Conservation (phyloP, 495 filamentous ascomycete species). For the Rostrohypoxylon terebratum region DNA sequence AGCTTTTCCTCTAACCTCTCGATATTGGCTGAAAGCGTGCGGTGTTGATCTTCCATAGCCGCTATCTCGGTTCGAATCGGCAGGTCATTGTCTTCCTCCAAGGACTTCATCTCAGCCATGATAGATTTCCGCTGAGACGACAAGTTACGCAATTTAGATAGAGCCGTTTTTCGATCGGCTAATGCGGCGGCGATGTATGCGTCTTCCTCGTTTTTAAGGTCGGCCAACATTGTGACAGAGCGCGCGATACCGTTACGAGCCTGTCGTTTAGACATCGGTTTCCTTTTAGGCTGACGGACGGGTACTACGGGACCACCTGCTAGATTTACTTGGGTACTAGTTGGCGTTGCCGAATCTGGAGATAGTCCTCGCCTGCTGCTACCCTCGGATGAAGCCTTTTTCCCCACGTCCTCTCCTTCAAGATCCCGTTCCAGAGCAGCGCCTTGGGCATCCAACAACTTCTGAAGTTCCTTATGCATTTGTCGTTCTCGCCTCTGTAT, state of each 20-base stretch:
- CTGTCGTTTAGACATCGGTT: slow-evolving; percentile 68
- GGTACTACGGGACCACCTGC: slow-evolving; percentile 63
- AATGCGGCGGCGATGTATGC: slow-evolving; percentile 69
- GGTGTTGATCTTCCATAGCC: slow-evolving; percentile 65
- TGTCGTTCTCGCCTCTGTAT: slow-evolving; percentile 66
- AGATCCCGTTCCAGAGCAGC: slow-evolving; percentile 70
- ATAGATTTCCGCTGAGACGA: slow-evolving; percentile 63
- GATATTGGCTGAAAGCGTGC: slow-evolving; percentile 69
- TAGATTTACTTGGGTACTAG: slow-evolving; percentile 10
- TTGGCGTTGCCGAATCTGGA: slow-evolving; percentile 17
- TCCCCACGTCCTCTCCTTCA: slow-evolving; percentile 56
- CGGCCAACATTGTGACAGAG: slow-evolving; percentile 77
- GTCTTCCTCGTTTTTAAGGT: slow-evolving; percentile 77
- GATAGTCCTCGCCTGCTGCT: slow-evolving; percentile 26
- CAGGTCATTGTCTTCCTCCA: slow-evolving; percentile 56
- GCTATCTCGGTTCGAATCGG: slow-evolving; percentile 48
- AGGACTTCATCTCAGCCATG: slow-evolving; percentile 54
- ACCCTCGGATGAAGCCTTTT: slow-evolving; percentile 55
- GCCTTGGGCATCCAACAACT: slow-evolving; percentile 85
- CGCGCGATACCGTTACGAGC: slow-evolving; percentile 77
- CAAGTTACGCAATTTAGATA: slow-evolving; percentile 72
- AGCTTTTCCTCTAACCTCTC: slow-evolving; percentile 69
- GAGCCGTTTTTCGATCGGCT: slow-evolving; percentile 65
- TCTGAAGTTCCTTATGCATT: slow-evolving; percentile 82
- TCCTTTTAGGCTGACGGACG: slow-evolving; percentile 70